Base-by-base conservation (phyloP, 2,329 filamentous ascomycete genomes). In the Exophiala sp. region DNA sequence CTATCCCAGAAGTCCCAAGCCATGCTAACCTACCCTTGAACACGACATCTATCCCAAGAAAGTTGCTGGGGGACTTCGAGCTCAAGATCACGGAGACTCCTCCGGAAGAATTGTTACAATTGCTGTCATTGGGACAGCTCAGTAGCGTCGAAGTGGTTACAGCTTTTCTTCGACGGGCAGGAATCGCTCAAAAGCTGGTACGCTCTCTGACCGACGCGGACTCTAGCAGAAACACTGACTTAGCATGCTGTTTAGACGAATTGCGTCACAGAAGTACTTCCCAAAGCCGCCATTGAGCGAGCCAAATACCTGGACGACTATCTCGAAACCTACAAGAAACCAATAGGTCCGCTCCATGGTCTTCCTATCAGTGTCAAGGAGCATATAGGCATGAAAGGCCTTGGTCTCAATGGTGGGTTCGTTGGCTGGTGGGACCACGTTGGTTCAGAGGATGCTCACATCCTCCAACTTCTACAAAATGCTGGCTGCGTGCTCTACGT, bases 321-420 rank as follows among this genome's bases (percentile, higher is more conserved):
- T 10, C 45, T 49, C 12, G 80, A 82, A 48, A 29, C 24, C 24
- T 5, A 29, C 7, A 29, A 29, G 24, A 29, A 29, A 29, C 70
- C 76, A 0, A 63, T 79, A 1, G 84, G 84, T 0, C 81, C 83
- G 1, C 72, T 87, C 0, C 83, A 86, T 62, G 83, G 84, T 2
- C 70, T 86, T 2, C 83, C 83, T 2, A 69, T 85, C 39, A 83
- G 72, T 45, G 58, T 77, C n/a, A 78, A 78, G 57, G 75, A 77
- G 56, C 72, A 59, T 24, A 50, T 54, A n/a, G 46, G 46, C 3
- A 61, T 68, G 54, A 62, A 65, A 47, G 62, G 63, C 24, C 24
- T 29, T 29, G 24, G 24, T 29, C 24, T 29, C 24, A 29, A 29
- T 8, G 24, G 24, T 29, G 24, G 24, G 5, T 29, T 29, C 24